phyloP scores from a whole-genome alignment of 768 basidiomycete genomes.

The Cytidiella melzeri region DNA sequence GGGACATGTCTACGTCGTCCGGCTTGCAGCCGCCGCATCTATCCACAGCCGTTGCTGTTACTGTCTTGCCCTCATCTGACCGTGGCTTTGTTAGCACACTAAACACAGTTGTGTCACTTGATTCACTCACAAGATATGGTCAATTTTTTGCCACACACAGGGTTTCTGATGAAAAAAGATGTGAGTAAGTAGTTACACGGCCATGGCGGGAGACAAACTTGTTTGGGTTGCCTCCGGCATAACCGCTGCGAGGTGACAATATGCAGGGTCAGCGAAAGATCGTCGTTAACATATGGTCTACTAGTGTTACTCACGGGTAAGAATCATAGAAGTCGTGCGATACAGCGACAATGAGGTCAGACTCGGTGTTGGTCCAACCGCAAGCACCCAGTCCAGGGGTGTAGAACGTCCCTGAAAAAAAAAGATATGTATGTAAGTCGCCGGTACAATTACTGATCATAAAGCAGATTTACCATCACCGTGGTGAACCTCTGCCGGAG shows the following conservation, averaged over 20 bases:
- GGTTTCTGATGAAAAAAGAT: neutral
- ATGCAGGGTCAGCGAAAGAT: neutral
- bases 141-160: constrained; percentile 2
- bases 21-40: constrained; percentile 25
- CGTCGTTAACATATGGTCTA: neutral
- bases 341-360: constrained; percentile 5
- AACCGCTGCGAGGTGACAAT: constrained; percentile 3
- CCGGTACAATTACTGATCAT: neutral
- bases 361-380: neutral
- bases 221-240: constrained; percentile 6
- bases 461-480: constrained; percentile 3
- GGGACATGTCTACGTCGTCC: constrained; percentile 22
- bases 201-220: neutral
- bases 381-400: constrained; percentile 8
- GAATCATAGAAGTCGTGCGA: constrained; percentile 8
- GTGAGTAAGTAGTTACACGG: neutral
- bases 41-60: constrained; percentile 26
- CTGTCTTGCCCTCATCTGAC: constrained; percentile 18
- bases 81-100: neutral
- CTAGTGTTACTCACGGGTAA: constrained; percentile 5
- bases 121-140: constrained; percentile 4
- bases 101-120: neutral
- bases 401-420: constrained; percentile 6
- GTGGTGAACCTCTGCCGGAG: constrained; percentile 1
- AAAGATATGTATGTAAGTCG: neutral